Percentiles rank a stretch among this genome's conserved stretches.
Conservation (phyloP, 179 eudicot genomes). For the Dionaea muscipula region DNA sequence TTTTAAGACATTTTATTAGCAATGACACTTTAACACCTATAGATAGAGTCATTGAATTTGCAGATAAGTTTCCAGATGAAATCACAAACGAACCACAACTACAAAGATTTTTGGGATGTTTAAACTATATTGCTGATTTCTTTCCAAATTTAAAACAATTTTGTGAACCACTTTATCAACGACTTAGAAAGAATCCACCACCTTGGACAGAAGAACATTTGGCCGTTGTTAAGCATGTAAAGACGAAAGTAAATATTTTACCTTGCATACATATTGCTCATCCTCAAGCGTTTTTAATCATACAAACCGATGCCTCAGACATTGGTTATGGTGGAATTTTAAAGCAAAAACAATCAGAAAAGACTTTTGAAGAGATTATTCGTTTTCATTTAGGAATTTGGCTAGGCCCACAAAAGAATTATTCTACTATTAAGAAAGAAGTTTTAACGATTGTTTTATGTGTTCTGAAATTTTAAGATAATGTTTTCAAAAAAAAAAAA, state of each 20-base stretch:
- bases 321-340: too few species aligned
- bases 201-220: background rate
- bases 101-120: background rate
- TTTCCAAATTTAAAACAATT: background rate
- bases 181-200: background rate
- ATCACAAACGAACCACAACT: too few species aligned
- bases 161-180: background rate
- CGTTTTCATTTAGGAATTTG: conserved; percentile 3
- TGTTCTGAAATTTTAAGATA: conserved; percentile 9
- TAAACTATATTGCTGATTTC: background rate
- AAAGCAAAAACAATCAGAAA: too few species aligned
- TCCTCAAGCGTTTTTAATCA: too few species aligned
- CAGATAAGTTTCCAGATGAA: too few species aligned
- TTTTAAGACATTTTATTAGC: background rate
- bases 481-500: conserved; percentile 5
- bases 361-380: background rate
- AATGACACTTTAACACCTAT: background rate
- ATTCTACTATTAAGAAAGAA: too few species aligned
- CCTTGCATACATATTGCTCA: background rate
- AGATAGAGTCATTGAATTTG: too few species aligned
- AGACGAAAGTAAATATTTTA: background rate
- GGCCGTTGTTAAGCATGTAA: background rate
- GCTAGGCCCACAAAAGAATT: conserved; percentile 5
- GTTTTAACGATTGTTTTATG: too few species aligned
- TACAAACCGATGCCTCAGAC: too few species aligned